phyloP scores from a whole-genome alignment of 2,329 filamentous ascomycete species.

The Neonectria magnoliae region DNA sequence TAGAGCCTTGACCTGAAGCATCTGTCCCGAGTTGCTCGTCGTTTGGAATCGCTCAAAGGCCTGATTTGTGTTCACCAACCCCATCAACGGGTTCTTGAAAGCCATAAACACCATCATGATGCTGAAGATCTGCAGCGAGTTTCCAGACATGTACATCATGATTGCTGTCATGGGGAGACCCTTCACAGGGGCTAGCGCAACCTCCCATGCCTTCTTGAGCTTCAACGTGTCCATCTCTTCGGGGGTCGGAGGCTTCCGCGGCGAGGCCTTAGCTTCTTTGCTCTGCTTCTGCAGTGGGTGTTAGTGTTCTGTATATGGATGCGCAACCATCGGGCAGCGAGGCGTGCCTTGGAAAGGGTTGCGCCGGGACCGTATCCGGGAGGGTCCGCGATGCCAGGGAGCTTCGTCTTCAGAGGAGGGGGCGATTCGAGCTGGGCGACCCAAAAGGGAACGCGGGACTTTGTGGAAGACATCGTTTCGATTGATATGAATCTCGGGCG shows the following conservation, averaged over 20 bases:
- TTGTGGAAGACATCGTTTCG: constrained; percentile 44
- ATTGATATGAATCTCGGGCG: background rate
- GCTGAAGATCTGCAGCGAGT: constrained; percentile 97
- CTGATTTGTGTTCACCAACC: constrained; percentile 81
- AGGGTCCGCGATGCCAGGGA: constrained; percentile 79
- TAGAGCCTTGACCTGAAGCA: constrained; percentile 85
- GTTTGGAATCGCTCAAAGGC: constrained; percentile 94
- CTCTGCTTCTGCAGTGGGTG: constrained; percentile 56
- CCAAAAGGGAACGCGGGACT: constrained; percentile 73
- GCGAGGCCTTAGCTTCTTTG: constrained; percentile 60
- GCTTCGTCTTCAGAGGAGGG: constrained; percentile 72
- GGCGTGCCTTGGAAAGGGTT: constrained; percentile 65
- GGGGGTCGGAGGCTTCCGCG: constrained; percentile 74
- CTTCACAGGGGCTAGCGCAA: constrained; percentile 93
- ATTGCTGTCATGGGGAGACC: constrained; percentile 97
- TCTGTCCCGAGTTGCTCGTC: constrained; percentile 75
- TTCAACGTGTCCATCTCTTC: constrained; percentile 96
- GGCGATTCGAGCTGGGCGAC: constrained; percentile 80
- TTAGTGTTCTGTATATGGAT: constrained; percentile 17
- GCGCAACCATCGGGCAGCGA: background rate
- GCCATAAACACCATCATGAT: constrained; percentile 99
- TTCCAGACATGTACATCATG: constrained; percentile 99
- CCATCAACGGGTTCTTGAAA: constrained; percentile 94
- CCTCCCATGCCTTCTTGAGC: constrained; percentile 98
- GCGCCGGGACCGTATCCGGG: constrained; percentile 78